A percentile compares a stretch with the other conserved stretches of the same genome.
These are phyloP conservation scores for Wickerhamomyces sp. DNA, from an alignment of 1,139 yeast genomes.

Conservation along the genomic window DNA sequence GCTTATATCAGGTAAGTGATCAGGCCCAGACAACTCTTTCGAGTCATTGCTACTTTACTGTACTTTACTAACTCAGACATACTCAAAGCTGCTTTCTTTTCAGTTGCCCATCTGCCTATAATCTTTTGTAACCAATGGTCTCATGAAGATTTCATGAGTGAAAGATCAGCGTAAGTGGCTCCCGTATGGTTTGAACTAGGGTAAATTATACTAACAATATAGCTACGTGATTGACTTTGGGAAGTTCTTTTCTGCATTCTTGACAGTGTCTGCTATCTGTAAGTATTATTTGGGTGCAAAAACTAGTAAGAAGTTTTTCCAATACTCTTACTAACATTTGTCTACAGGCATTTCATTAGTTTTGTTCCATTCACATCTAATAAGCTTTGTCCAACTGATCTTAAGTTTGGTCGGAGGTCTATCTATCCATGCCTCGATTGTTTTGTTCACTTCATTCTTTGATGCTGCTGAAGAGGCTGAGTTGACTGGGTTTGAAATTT, in stretches of 20 bases:
- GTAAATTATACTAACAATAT: slow-evolving; percentile 4
- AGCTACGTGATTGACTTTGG: slow-evolving; percentile 55
- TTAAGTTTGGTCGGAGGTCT: slow-evolving; percentile 68
- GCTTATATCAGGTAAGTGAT: slow-evolving; percentile 35
- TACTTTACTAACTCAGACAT: slow-evolving; percentile 1
- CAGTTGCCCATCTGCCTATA: slow-evolving; percentile 69
- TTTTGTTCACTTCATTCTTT: slow-evolving; percentile 67
- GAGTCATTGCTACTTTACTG: not conserved
- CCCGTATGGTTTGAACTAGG: not conserved
- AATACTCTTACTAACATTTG: not conserved
- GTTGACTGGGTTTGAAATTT: slow-evolving; percentile 21
- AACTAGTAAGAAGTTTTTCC: not conserved
- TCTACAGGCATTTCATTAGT: slow-evolving; percentile 52
- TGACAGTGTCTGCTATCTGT: slow-evolving; percentile 57
- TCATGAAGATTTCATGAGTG: slow-evolving; percentile 44
- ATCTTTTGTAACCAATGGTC: slow-evolving; percentile 41
- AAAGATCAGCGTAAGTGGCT: slow-evolving; percentile 31
- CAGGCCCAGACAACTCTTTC: too few species aligned
- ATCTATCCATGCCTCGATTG: slow-evolving; percentile 67
- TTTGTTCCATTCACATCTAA: slow-evolving; percentile 57
- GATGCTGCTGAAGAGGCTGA: slow-evolving; percentile 47
- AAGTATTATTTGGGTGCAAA: not conserved
- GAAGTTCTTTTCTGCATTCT: slow-evolving; percentile 60
- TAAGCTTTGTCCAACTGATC: slow-evolving; percentile 52
- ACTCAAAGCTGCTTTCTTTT: slow-evolving; percentile 29